phyloP scores from a whole-genome alignment of 2,329 filamentous ascomycete species.

The Mollisiaceae sp. region DNA sequence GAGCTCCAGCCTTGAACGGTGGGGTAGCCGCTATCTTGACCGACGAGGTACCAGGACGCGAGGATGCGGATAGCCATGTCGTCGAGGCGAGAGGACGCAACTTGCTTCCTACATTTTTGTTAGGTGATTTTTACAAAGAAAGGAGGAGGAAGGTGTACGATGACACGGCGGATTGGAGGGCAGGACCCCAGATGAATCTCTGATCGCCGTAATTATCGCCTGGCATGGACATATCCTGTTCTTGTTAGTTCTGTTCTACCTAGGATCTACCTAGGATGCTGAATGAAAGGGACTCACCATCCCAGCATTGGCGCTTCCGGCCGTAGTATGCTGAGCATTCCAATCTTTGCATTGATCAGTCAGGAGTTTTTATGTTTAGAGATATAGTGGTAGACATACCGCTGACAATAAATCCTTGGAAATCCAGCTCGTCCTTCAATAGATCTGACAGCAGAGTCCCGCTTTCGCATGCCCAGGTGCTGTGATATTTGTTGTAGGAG shows the following conservation, averaged over 20 bases:
- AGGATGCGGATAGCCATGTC: constrained; percentile 71
- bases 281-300: constrained; percentile 49
- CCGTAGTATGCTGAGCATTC: constrained; percentile 76
- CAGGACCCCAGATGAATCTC: constrained; percentile 58
- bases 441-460: constrained; percentile 63
- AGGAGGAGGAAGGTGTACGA: constrained; percentile 36
- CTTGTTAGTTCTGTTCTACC: constrained; percentile 8
- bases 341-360: constrained; percentile 61
- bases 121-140: constrained; percentile 16
- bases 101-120: constrained; percentile 55
- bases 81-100: constrained; percentile 65
- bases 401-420: constrained; percentile 70
- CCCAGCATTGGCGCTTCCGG: constrained; percentile 67
- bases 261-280: too few species aligned
- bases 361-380: constrained; percentile 33
- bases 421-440: constrained; percentile 75
- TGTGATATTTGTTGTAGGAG: constrained; percentile 74
- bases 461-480: constrained; percentile 71
- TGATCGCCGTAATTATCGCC: constrained; percentile 64
- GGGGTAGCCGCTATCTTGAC: constrained; percentile 56
- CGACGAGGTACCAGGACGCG: constrained; percentile 63
- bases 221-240: constrained; percentile 77
- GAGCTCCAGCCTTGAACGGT: constrained; percentile 54
- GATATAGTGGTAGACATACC: constrained; percentile 28
- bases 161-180: constrained; percentile 56